phyloP scores from a whole-genome alignment of 352 stramenopile genomes.

The Phytophthora meadii region DNA sequence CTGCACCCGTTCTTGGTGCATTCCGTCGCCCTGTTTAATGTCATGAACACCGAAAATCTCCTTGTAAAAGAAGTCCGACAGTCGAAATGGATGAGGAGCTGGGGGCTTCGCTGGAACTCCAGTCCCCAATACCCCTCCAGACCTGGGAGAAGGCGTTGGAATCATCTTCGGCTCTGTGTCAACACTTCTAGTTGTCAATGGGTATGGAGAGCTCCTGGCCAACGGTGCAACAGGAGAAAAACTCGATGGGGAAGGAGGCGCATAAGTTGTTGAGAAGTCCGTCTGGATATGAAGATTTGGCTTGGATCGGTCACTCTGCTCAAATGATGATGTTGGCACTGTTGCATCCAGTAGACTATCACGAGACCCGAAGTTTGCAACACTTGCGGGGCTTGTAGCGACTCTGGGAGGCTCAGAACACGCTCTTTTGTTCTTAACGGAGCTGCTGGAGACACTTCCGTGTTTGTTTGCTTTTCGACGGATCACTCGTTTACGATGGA shows the following conservation, averaged over 20 bases:
- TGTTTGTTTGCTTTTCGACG: conserved; percentile 28
- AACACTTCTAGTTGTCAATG: conserved; percentile 16
- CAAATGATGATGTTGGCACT: background rate
- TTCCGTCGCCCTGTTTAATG: conserved; percentile 74
- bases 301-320: conserved; percentile 19
- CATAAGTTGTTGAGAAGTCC: conserved; percentile 33
- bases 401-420: conserved; percentile 4
- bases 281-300: conserved; percentile 45
- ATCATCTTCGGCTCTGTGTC: conserved; percentile 17
- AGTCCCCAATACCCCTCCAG: conserved; percentile 1
- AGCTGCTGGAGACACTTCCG: conserved; percentile 20
- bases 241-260: conserved; percentile 19
- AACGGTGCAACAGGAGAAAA: conserved; percentile 35
- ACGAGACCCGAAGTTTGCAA: background rate
- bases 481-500: conserved; percentile 31
- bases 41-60: conserved; percentile 87
- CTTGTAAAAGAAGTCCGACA: conserved; percentile 86
- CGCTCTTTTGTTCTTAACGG: conserved; percentile 25
- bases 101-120: conserved; percentile 18
- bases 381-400: background rate
- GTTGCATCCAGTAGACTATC: background rate
- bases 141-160: conserved; percentile 5
- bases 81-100: conserved; percentile 58
- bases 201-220: conserved; percentile 36
- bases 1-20: conserved; percentile 83